Evolutionary conservation across 140 eudicot species (phyloP), one percentile per base, ranked within the genome.

Genomic region (Flaveria floridana): DNA sequence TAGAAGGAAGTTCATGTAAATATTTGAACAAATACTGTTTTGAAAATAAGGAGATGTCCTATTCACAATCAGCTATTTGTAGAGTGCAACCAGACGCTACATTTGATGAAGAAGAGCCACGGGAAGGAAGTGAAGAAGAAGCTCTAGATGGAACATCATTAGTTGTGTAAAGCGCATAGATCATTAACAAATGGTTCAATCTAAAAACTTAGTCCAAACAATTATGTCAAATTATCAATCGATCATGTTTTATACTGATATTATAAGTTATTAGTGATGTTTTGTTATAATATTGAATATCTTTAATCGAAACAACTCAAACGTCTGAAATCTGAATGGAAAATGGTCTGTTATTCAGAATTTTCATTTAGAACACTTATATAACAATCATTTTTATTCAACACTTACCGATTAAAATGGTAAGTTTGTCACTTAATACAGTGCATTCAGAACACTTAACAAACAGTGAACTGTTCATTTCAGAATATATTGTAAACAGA

Each of bases 111-210:
- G 51, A 37, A 65, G 71, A 65, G 37, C 51, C 15, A 37, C 16
- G n/a, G 5, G 46, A 65, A 34, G 51, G 25, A 65, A 39, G 71
- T 65, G 71, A 65, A 65, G 50, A 65, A 65, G 71, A 65, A 65
- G n/a, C 28, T 5, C 9, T 65, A 65, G 15, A 37, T 16, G 55
- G 11, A 10, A 66, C 16, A 42, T 44, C 20, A 67, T 67, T 14
- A 18, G 5, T 26, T 41, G 55, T 12, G 2, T 41, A 42, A 11
- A 42, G 37, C 34, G 10, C 4, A 18, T 9, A 41, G 34, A 39
- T 11, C 28, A 62, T 61, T 62, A 62, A 30, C 20, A 67, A 67
- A 67, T 44, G 34, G 18, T 42, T 10, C 34, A 41, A 6, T 18
- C 65, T 18, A 59, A 57, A 1, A 57, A 2, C 21, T 53, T 13